phyloP scores from a whole-genome alignment of 2,329 filamentous ascomycete genomes.

The Rhytidhysteron rufulum region DNA sequence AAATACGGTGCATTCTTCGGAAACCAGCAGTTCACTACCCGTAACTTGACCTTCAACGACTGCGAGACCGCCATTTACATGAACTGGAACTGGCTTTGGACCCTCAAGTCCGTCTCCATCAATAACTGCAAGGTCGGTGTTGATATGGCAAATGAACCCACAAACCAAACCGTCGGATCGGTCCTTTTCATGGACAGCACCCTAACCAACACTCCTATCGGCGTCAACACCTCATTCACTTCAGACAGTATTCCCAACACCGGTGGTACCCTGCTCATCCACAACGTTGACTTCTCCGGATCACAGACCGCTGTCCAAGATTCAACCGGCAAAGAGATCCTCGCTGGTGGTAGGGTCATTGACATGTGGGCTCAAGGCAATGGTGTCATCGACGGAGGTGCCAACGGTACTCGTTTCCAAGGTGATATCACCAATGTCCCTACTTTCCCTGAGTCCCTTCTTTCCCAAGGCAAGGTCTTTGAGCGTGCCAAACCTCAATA shows the following conservation, averaged over 20 bases:
- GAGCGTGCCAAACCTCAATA: conserved; percentile 90
- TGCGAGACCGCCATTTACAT: conserved; percentile 49
- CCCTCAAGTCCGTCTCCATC: conserved; percentile 43
- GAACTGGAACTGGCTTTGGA: conserved; percentile 56
- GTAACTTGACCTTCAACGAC: conserved; percentile 49
- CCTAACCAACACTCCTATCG: conserved; percentile 71
- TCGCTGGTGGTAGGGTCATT: conserved; percentile 67
- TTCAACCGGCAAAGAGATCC: conserved; percentile 55
- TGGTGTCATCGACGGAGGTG: conserved; percentile 54
- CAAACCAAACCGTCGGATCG: conserved; percentile 77
- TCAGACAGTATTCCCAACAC: conserved; percentile 64
- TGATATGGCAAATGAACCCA: conserved; percentile 52
- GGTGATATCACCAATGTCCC: conserved; percentile 45
- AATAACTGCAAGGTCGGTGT: conserved; percentile 46
- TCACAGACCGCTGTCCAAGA: conserved; percentile 64
- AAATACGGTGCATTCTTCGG: conserved; percentile 57
- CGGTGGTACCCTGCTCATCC: conserved; percentile 78
- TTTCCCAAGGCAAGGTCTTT: conserved; percentile 68
- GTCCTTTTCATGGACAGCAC: conserved; percentile 77
- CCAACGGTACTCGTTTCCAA: conserved; percentile 53
- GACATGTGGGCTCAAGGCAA: conserved; percentile 76
- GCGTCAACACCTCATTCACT: conserved; percentile 72
- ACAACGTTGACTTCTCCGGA: conserved; percentile 82
- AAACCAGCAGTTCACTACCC: conserved; percentile 59
- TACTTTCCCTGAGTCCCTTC: conserved; percentile 63